Evolutionary conservation across 2,329 filamentous ascomycete species (phyloP).

Genomic region (Fusarium paranaense): DNA sequence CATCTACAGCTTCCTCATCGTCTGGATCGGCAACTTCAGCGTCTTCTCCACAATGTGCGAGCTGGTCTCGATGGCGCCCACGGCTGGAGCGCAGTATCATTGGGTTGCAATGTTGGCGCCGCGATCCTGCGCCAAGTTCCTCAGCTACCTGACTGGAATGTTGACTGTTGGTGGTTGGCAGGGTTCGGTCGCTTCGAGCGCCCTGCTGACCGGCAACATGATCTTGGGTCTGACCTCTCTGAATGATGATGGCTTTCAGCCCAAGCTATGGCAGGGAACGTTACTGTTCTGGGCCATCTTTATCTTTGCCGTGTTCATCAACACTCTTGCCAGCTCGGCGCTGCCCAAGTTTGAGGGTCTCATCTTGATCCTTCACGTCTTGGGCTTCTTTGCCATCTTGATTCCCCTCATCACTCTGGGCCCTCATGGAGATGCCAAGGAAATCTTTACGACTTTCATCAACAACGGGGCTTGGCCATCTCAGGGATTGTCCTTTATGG

Average conservation of each 20-base stretch:
- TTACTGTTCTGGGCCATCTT: conserved; percentile 62
- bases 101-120: conserved; percentile 68
- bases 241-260: conserved; percentile 52
- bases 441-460: conserved; percentile 58
- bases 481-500: conserved; percentile 57
- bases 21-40: conserved; percentile 59
- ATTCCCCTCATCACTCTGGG: conserved; percentile 48
- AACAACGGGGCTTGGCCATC: conserved; percentile 59
- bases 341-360: conserved; percentile 64
- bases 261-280: conserved; percentile 60
- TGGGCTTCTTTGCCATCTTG: conserved; percentile 49
- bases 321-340: conserved; percentile 58
- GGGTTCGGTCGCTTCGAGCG: conserved; percentile 48
- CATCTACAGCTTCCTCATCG: conserved; percentile 63
- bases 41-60: conserved; percentile 56
- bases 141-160: conserved; percentile 66
- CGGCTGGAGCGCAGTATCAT: conserved; percentile 70
- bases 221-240: conserved; percentile 49
- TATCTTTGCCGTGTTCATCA: conserved; percentile 60
- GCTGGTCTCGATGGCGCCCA: conserved; percentile 60
- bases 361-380: conserved; percentile 61
- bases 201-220: conserved; percentile 59
- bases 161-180: conserved; percentile 63
- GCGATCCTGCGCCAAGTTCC: conserved; percentile 59
- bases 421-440: conserved; percentile 45